These are phyloP conservation scores for Podaxis sp. DNA, from an alignment of 768 basidiomycete genomes.

Conservation along the genomic window DNA sequence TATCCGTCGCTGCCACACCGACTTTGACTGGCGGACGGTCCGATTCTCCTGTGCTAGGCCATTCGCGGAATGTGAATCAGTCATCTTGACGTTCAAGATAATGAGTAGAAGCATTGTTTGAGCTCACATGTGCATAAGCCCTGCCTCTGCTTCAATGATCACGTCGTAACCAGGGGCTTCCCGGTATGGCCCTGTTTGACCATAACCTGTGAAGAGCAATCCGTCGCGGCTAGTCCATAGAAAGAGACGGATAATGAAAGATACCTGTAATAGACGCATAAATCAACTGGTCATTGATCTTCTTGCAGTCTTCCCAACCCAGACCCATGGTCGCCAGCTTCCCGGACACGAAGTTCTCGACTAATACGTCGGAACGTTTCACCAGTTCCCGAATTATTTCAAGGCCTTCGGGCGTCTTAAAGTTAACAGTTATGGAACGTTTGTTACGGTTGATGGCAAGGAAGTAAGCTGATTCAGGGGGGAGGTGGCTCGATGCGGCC, in stretches of 20 bases:
- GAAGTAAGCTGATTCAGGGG: constrained; percentile 93
- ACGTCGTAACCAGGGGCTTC: constrained; percentile 88
- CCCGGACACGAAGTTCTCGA: constrained; percentile 86
- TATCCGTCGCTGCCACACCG: constrained; percentile 92
- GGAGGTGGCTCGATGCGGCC: constrained; percentile 58
- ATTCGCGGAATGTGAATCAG: background rate
- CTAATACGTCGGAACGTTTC: constrained; percentile 75
- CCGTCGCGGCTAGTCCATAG: background rate
- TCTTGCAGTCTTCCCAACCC: constrained; percentile 78
- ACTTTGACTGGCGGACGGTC: constrained; percentile 88
- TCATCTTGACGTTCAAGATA: background rate
- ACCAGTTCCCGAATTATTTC: constrained; percentile 74
- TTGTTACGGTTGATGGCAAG: constrained; percentile 88
- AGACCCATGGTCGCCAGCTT: constrained; percentile 85
- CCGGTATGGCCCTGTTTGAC: constrained; percentile 87
- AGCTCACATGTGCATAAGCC: constrained; percentile 88
- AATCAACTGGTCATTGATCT: constrained; percentile 77
- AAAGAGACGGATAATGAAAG: constrained; percentile 18
- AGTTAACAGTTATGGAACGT: constrained; percentile 84
- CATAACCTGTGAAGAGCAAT: constrained; percentile 33
- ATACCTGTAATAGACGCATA: constrained; percentile 89
- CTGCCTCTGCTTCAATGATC: constrained; percentile 85
- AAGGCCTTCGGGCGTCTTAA: constrained; percentile 77
- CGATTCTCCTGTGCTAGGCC: constrained; percentile 78
- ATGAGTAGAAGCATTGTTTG: constrained; percentile 5